Percentiles rank a stretch among this genome's conserved stretches.
Conservation (phyloP, 257 asterid species). For the Capsicum rhomboideum region DNA sequence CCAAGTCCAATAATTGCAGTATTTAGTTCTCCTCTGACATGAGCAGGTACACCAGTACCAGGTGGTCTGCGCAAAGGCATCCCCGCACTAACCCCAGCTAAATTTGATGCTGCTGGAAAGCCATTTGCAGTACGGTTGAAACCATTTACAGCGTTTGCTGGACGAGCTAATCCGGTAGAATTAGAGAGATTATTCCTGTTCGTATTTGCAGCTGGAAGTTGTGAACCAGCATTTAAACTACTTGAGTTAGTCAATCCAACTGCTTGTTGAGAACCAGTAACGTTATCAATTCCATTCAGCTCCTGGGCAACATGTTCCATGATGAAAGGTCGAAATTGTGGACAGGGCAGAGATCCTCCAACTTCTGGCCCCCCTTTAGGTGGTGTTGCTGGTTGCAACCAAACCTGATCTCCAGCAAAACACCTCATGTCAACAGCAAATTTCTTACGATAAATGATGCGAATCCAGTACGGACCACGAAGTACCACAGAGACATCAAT, state of each 20-base stretch:
- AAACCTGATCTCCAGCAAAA: slow-evolving; percentile 99
- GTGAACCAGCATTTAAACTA: slow-evolving; percentile 49
- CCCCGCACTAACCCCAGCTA: slow-evolving; percentile 41
- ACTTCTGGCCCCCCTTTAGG: slow-evolving; percentile 88
- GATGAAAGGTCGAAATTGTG: slow-evolving; percentile 96
- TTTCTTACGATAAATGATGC: slow-evolving; percentile 86
- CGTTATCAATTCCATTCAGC: slow-evolving; percentile 80
- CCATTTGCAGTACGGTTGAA: slow-evolving; percentile 67
- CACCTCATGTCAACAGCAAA: slow-evolving; percentile 99
- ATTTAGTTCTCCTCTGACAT: slow-evolving; percentile 90
- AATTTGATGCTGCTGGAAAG: slow-evolving; percentile 54
- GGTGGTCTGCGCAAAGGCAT: slow-evolving; percentile 64
- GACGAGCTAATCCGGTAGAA: slow-evolving; percentile 48
- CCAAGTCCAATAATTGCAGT: slow-evolving; percentile 99
- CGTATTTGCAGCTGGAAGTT: slow-evolving; percentile 48
- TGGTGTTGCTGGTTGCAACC: slow-evolving; percentile 99
- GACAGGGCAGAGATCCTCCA: slow-evolving; percentile 99
- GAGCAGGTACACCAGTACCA: slow-evolving; percentile 91
- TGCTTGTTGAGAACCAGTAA: slow-evolving; percentile 75
- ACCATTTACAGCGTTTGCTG: slow-evolving; percentile 60
- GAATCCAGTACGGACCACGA: slow-evolving; percentile 98
- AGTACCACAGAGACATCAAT: slow-evolving; percentile 98
- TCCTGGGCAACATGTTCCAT: slow-evolving; percentile 99
- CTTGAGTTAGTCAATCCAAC: slow-evolving; percentile 54
- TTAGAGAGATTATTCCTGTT: slow-evolving; percentile 53